Base-by-base conservation (phyloP, 2,329 filamentous ascomycete genomes). In the Fusarium liriodendri region DNA sequence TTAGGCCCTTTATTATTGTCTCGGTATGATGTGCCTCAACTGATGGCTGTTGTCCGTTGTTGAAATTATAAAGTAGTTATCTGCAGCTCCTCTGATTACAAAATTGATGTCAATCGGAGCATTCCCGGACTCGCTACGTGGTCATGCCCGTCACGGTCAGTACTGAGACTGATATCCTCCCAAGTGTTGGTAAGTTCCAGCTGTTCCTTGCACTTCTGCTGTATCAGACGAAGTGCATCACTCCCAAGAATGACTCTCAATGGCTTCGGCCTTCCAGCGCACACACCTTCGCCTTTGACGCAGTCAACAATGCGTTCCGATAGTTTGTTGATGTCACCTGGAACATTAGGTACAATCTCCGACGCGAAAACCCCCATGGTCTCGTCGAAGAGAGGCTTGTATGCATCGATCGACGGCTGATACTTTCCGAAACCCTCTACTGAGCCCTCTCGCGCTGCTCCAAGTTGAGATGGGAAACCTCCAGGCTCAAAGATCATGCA, bases 401-500 rank as follows among this genome's bases (percentile, higher is more conserved):
- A 58, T 18, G 55, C 55, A 9, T 58, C 55, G 2, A 58, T 27
- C 5, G 16, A 37, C 27, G 55, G 55, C 35, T 58, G 20, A 16
- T 58, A 58, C 22, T 38, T 37, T 29, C 55, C 55, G 22, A 58
- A 58, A 6, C 55, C 55, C 13, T 58, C 55, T 7, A 16, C 20
- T 9, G 37, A 47, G 7, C 38, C 58, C 40, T 61, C n/a, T 74
- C 74, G 22, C 79, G 77, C 16, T 79, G 75, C 59, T 80, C 74
- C 76, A 3, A 82, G 77, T 16, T 74, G 66, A 9, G 80, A 80
- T 13, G 74, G 69, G 47, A 81, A 79, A 5, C 79, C 81, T 4
- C 81, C 81, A 45, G 73, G 79, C 66, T 82, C 81, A 40, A 83
- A 78, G 13, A 78, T 77, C 18, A 82, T 77, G 50, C 76, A 78